phyloP scores from a whole-genome alignment of 371 early-diverging fungal genomes.

The Saksenaea oblongispora region DNA sequence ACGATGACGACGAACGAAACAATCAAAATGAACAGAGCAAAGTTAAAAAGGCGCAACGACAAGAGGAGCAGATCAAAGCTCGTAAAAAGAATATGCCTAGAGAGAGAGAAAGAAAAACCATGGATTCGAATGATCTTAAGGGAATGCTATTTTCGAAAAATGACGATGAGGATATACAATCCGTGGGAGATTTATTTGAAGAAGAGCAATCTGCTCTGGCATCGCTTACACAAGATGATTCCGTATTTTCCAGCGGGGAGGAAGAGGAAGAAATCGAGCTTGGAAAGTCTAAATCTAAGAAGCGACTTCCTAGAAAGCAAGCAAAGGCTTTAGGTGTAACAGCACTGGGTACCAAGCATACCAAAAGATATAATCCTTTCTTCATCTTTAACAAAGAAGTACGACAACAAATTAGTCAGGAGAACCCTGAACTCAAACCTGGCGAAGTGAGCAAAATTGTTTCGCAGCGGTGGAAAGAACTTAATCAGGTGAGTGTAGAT shows the following conservation, averaged over 20 bases:
- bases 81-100: background rate
- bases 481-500: constrained; percentile 7
- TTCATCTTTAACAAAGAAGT: constrained; percentile 23
- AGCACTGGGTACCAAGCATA: background rate
- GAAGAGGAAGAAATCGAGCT: background rate
- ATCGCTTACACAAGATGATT: background rate
- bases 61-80: background rate
- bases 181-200: background rate
- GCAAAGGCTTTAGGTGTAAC: background rate
- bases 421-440: constrained; percentile 6
- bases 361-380: constrained; percentile 24
- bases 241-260: background rate
- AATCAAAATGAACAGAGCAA: background rate
- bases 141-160: background rate
- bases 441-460: constrained; percentile 13
- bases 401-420: constrained; percentile 3
- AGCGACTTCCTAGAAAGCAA: background rate
- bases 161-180: background rate
- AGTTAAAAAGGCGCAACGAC: background rate
- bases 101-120: background rate
- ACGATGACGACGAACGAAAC: background rate
- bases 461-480: constrained; percentile 15
- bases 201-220: background rate
- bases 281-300: background rate
- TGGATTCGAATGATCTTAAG: background rate